phyloP scores from a whole-genome alignment of 2,329 filamentous ascomycete species.

The Clathrospora elynae region DNA sequence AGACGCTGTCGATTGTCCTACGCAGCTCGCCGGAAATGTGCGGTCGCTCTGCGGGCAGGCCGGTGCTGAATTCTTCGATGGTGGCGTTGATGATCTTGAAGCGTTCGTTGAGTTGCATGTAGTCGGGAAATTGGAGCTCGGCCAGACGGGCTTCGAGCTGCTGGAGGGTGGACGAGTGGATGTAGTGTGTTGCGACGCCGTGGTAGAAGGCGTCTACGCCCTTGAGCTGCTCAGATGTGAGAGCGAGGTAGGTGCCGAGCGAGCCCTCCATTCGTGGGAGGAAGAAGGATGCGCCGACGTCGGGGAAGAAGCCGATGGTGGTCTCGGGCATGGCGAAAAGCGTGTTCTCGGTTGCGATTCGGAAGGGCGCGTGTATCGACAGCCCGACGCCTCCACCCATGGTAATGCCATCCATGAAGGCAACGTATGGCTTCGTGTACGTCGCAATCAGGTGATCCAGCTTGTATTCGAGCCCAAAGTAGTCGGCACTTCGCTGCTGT shows the following conservation, averaged over 20 bases:
- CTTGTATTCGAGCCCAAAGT: conserved; percentile 94
- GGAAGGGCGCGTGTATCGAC: conserved; percentile 91
- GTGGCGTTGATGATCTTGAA: conserved; percentile 79
- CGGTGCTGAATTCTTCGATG: conserved; percentile 88
- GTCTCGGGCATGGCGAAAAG: conserved; percentile 99
- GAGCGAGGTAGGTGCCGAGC: conserved; percentile 87
- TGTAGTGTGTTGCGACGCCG: conserved; percentile 92
- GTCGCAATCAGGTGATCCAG: conserved; percentile 95
- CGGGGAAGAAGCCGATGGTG: conserved; percentile 97
- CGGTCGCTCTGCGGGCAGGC: conserved; percentile 67
- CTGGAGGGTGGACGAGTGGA: conserved; percentile 86
- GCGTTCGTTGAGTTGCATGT: conserved; percentile 66
- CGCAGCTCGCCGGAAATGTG: conserved; percentile 71
- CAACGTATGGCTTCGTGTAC: conserved; percentile 88
- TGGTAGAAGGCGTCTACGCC: conserved; percentile 88
- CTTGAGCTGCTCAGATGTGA: conserved; percentile 82
- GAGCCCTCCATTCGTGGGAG: conserved; percentile 85
- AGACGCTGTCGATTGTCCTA: conserved; percentile 75
- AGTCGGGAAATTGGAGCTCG: conserved; percentile 87
- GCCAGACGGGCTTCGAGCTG: conserved; percentile 82
- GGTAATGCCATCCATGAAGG: conserved; percentile 96
- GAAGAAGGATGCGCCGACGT: conserved; percentile 96
- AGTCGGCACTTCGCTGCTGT: conserved; percentile 75
- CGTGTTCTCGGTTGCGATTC: conserved; percentile 94
- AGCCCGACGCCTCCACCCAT: conserved; percentile 98